Evolutionary conservation across 345 rosid species (phyloP).

Genomic region (Gossypium herbaceum): DNA sequence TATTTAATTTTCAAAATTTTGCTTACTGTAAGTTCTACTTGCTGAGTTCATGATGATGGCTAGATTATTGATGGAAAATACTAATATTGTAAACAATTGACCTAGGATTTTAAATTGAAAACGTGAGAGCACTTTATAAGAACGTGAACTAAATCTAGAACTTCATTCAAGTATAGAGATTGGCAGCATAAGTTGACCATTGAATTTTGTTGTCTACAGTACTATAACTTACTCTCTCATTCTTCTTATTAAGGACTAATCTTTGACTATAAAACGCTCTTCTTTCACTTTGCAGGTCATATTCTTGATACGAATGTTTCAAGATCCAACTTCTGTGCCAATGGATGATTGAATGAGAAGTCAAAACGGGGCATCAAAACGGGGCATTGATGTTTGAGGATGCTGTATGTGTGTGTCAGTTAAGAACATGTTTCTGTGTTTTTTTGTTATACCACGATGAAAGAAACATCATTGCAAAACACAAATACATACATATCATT

Average conservation of each 20-base stretch:
- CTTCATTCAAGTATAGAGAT: not conserved
- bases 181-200: not conserved
- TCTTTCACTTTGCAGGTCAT: conserved; percentile 8
- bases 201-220: not conserved
- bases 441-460: not conserved
- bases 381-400: not conserved
- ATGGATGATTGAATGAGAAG: not conserved
- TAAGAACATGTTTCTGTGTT: not conserved
- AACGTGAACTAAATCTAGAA: no score
- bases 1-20: no score
- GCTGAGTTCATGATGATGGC: no score
- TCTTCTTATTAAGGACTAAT: not conserved
- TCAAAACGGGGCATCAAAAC: not conserved
- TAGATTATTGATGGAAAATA: no score
- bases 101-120: no score
- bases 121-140: no score
- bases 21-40: no score
- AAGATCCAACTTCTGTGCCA: not conserved
- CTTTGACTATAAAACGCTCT: not conserved
- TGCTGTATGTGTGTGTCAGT: not conserved
- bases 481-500: not conserved
- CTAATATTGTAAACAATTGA: no score
- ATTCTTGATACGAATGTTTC: not conserved
- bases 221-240: not conserved
- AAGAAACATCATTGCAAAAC: not conserved